phyloP scores from a whole-genome alignment of 2,329 filamentous ascomycete species.

The Botrytis galanthina region DNA sequence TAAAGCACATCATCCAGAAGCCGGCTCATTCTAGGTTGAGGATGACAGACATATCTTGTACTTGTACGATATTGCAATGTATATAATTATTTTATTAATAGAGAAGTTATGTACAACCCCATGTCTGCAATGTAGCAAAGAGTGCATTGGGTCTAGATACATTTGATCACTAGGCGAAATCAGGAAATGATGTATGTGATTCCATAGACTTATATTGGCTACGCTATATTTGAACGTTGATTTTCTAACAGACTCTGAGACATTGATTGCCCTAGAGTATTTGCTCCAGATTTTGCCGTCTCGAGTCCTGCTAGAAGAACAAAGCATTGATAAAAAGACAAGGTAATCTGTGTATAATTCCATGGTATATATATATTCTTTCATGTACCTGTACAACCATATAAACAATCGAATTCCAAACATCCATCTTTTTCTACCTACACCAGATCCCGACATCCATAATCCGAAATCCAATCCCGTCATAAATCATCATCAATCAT shows the following conservation, averaged over 20 bases:
- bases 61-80: too few relatives aligned
- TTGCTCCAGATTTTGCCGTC: neutral
- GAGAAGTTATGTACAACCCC: too few relatives aligned
- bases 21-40: too few relatives aligned
- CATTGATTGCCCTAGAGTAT: neutral
- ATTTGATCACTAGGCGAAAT: too few relatives aligned
- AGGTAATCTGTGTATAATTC: neutral
- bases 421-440: neutral
- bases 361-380: neutral
- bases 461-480: too few relatives aligned
- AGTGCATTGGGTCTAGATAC: too few relatives aligned
- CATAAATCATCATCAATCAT: neutral
- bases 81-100: too few relatives aligned
- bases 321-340: neutral
- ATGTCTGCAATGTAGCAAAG: too few relatives aligned
- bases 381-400: neutral
- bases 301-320: neutral
- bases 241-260: neutral
- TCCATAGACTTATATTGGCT: neutral
- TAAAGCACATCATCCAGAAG: too few relatives aligned
- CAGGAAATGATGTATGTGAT: too few relatives aligned
- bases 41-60: too few relatives aligned
- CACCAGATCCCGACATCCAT: neutral
- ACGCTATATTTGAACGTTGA: neutral
- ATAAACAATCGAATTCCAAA: neutral